phyloP scores from a whole-genome alignment of 2,329 filamentous ascomycete species.

The Neopestalotiopsis rosae region DNA sequence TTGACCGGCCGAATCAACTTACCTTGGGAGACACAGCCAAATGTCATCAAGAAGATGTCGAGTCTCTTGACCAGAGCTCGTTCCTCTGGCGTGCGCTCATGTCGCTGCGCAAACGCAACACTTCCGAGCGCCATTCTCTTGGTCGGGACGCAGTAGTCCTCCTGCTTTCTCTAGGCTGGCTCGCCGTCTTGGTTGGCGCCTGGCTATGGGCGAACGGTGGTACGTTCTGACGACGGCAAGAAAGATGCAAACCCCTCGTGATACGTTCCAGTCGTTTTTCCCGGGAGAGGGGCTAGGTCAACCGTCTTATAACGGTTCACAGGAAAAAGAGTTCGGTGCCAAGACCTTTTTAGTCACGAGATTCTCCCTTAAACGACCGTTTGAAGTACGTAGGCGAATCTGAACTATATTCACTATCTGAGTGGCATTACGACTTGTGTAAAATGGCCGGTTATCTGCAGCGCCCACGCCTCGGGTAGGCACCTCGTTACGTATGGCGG shows the following conservation, averaged over 20 bases:
- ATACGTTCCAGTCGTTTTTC: background rate
- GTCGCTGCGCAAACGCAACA: slow-evolving; percentile 28
- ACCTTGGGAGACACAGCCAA: slow-evolving; percentile 41
- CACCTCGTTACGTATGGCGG: background rate
- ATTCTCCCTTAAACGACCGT: background rate
- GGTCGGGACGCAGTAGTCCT: background rate
- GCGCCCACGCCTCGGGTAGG: background rate
- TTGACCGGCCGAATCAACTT: slow-evolving; percentile 6
- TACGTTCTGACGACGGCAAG: background rate
- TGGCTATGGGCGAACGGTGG: background rate
- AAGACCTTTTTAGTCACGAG: background rate
- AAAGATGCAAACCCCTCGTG: background rate
- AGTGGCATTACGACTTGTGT: background rate
- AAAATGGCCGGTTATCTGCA: background rate
- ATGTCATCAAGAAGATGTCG: slow-evolving; percentile 42
- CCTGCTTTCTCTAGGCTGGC: background rate
- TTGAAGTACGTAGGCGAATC: background rate
- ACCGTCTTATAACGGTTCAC: background rate
- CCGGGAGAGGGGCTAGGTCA: background rate
- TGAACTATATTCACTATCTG: background rate
- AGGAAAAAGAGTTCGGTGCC: no score
- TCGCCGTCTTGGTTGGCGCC: no score
- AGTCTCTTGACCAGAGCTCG: slow-evolving; percentile 37
- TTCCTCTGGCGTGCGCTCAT: slow-evolving; percentile 37
- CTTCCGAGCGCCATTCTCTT: slow-evolving; percentile 17